phyloP scores from a whole-genome alignment of 2,329 filamentous ascomycete species.

The Fusarium palustre region DNA sequence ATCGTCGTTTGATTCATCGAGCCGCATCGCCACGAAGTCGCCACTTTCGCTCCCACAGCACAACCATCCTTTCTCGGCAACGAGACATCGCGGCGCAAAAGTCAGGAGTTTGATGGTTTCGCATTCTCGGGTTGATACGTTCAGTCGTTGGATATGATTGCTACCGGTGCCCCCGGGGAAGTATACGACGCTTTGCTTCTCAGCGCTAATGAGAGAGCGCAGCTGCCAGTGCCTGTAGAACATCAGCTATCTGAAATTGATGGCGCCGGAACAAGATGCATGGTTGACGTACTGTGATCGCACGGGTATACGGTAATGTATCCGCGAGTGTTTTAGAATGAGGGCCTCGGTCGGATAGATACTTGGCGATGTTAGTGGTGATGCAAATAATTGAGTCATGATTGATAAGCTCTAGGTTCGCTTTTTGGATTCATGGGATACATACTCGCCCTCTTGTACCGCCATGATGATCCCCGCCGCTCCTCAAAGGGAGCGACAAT shows the following conservation, averaged over 20 bases:
- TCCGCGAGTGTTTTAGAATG: constrained; percentile 69
- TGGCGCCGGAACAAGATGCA: constrained; percentile 26
- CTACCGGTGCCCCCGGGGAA: constrained; percentile 82
- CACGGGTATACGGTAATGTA: constrained; percentile 75
- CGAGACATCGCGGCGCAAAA: constrained; percentile 85
- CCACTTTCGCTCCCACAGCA: constrained; percentile 91
- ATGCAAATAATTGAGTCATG: constrained; percentile 17
- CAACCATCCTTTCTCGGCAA: constrained; percentile 87
- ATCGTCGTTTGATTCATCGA: constrained; percentile 58
- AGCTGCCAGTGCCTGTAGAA: constrained; percentile 82
- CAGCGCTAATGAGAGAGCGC: constrained; percentile 87
- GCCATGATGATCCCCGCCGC: constrained; percentile 58
- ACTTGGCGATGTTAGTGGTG: constrained; percentile 55
- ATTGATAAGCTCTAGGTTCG: constrained; percentile 21
- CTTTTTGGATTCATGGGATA: constrained; percentile 18
- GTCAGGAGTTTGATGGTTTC: constrained; percentile 78
- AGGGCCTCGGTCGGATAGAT: constrained; percentile 74
- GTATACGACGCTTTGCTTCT: constrained; percentile 82
- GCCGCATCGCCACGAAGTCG: constrained; percentile 83
- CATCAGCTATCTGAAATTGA: constrained; percentile 27
- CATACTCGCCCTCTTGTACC: constrained; percentile 66
- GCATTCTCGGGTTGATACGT: constrained; percentile 76
- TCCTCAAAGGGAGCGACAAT: constrained; percentile 35
- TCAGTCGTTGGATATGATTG: constrained; percentile 72
- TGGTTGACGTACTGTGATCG: constrained; percentile 68